Evolutionary conservation across 1,284 basidiomycete species (phyloP), one percentile per base, ranked within the genome.

Genomic region (Cutaneotrichosporon daszewskae): DNA sequence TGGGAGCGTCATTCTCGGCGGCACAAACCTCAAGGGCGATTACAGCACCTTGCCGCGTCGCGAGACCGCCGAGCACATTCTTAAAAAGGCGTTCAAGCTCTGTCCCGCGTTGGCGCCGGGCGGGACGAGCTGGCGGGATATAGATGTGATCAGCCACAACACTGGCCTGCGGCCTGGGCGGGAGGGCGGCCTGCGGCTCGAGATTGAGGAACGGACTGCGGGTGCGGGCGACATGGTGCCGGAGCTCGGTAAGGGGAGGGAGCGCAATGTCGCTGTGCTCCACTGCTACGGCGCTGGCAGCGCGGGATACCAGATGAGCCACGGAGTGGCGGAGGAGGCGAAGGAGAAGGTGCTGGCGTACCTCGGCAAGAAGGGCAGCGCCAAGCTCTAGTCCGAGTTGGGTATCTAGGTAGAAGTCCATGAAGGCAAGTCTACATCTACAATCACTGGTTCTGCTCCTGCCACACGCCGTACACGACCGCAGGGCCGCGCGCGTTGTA

Each of bases 141-240:
- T 73, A 35, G 74, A 74, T 41, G 70, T 83, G 23, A 59, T 80
- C 26, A 64, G 66, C 12, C 79, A 81, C 62, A 80, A 79, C 51
- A 81, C 81, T 43, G 86, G 85, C 0, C 68, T 87, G 24, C 72
- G 85, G 6, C 86, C 85, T 2, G 78, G 73, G 1, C 73, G 85
- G 38, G 75, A 74, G 23, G 81, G 79, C 17, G 85, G 84, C 0
- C 71, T 84, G 5, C 72, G 84, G 28, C 69, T 87, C 13, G 84
- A 87, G 51, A 63, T 76, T 8, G 78, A 82, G 53, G 75, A 69
- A 65, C 70, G 83, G 5, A 74, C 84, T 33, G 68, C 87, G 5
- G 83, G 86, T 49, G 61, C 77, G 9, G 78, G 82, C 49, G 75
- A 69, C 62, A 55, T 77, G 38, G 58, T 57, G 29, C 43, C 77